Percentiles rank a stretch among this genome's conserved stretches.
These are phyloP conservation scores for Dionaea muscipula DNA, from an alignment of 179 eudicot genomes.

Conservation along the genomic window DNA sequence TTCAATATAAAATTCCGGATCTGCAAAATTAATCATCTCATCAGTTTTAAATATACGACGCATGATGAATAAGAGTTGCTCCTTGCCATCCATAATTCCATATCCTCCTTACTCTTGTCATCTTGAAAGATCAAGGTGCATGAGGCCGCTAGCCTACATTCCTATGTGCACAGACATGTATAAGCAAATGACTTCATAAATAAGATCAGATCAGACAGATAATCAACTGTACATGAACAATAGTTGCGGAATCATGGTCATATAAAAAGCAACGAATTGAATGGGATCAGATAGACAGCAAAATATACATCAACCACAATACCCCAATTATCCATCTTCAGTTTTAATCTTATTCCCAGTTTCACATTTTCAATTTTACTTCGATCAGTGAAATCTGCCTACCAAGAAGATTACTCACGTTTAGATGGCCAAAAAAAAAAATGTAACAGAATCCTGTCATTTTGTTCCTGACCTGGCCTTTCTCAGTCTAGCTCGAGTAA, in stretches of 20 bases:
- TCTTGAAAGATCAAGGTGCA: too few species aligned
- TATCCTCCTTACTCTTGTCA: too few species aligned
- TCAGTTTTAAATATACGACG: too few species aligned
- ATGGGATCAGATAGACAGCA: slow-evolving; percentile 9
- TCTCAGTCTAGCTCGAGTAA: slow-evolving; percentile 57
- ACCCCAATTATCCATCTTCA: slow-evolving; percentile 10
- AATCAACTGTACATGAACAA: too few species aligned
- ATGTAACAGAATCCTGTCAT: slow-evolving; percentile 12
- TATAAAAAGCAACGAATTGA: slow-evolving; percentile 19
- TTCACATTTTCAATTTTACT: background rate
- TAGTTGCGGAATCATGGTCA: slow-evolving; percentile 10
- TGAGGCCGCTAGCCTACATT: too few species aligned
- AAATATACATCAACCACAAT: slow-evolving; percentile 22
- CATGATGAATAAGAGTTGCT: too few species aligned
- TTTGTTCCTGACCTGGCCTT: slow-evolving; percentile 27
- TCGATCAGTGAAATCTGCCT: slow-evolving; percentile 9
- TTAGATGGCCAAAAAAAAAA: background rate
- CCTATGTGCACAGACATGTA: too few species aligned
- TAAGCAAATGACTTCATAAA: too few species aligned
- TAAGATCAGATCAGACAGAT: too few species aligned
- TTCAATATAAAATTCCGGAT: too few species aligned
- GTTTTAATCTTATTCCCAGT: slow-evolving; percentile 2
- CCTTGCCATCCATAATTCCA: too few species aligned
- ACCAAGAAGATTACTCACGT: slow-evolving; percentile 13
- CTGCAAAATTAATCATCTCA: too few species aligned